Percentiles rank a stretch among this genome's conserved stretches.
phyloP scores from a whole-genome alignment of 495 filamentous ascomycete genomes.

The Sabuloglossum arenarium region DNA sequence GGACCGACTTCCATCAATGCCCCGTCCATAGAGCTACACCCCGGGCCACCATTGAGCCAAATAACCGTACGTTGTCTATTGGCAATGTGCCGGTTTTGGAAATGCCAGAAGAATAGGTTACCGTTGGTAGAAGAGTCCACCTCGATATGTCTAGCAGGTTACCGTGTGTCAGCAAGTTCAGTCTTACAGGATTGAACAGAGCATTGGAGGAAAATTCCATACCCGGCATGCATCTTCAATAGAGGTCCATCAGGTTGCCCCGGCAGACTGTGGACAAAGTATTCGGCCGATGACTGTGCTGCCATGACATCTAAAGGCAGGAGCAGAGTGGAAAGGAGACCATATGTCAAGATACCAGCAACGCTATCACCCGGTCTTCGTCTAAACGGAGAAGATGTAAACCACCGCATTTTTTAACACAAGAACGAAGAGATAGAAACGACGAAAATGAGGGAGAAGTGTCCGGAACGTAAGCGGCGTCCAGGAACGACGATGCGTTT shows the following conservation, averaged over 20 bases:
- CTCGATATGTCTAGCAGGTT: conserved; percentile 58
- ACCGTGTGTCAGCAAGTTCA: conserved; percentile 8
- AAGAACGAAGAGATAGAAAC: neutral
- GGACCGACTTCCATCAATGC: conserved; percentile 96
- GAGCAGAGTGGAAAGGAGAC: neutral
- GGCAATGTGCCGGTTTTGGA: conserved; percentile 83
- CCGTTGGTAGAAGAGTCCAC: conserved; percentile 65
- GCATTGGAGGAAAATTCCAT: conserved; percentile 16
- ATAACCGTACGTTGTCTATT: conserved; percentile 82
- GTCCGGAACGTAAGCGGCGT: neutral
- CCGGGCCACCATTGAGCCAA: conserved; percentile 93
- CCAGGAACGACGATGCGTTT: neutral
- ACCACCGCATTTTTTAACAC: neutral
- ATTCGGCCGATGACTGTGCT: conserved; percentile 57
- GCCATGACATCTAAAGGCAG: conserved; percentile 8
- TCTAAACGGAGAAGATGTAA: neutral
- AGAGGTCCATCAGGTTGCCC: conserved; percentile 65
- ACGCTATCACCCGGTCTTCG: neutral
- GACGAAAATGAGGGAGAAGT: neutral
- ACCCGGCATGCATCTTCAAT: conserved; percentile 97
- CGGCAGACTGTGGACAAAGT: conserved; percentile 67
- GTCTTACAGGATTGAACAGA: neutral
- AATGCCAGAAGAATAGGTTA: conserved; percentile 97
- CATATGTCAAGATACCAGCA: neutral
- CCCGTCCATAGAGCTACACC: conserved; percentile 92